These are phyloP conservation scores for Geotrichum citri-aurantii DNA, from an alignment of 1,139 yeast genomes.

Conservation along the genomic window DNA sequence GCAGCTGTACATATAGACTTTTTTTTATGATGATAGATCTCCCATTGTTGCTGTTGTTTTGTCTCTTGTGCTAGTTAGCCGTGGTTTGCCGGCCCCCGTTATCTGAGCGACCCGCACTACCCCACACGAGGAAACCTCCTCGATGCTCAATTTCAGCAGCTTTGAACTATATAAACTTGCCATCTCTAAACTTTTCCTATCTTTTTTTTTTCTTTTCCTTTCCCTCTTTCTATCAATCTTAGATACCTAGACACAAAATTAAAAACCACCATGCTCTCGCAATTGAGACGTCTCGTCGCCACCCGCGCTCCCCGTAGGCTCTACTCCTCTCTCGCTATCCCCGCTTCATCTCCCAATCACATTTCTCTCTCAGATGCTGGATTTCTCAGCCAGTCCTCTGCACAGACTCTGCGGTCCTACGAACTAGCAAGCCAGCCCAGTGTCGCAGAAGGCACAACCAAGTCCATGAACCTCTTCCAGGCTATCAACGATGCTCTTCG, in stretches of 20 bases:
- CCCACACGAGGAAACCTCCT: not conserved
- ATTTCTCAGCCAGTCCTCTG: conserved; percentile 26
- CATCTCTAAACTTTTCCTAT: not conserved
- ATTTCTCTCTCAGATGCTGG: conserved; percentile 29
- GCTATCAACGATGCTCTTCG: conserved; percentile 35
- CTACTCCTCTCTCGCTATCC: conserved; percentile 18
- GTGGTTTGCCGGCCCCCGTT: conserved; percentile 3
- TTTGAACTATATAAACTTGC: not conserved
- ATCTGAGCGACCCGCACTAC: not conserved
- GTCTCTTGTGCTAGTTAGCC: not conserved
- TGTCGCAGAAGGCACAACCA: conserved; percentile 17
- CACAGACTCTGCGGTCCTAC: conserved; percentile 25
- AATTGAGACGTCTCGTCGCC: no score
- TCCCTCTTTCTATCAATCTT: not conserved
- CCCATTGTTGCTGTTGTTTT: not conserved
- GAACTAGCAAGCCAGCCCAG: conserved; percentile 4
- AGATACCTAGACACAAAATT: not conserved
- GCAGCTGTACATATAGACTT: not conserved
- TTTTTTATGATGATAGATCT: not conserved
- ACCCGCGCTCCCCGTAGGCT: not conserved
- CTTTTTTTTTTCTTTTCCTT: not conserved
- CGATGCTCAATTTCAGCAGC: not conserved
- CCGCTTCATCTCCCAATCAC: conserved; percentile 24
- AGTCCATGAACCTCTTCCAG: conserved; percentile 33
- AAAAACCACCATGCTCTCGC: not conserved